Conservation (phyloP, 2,329 filamentous ascomycete species). For the Diaporthe citri region DNA sequence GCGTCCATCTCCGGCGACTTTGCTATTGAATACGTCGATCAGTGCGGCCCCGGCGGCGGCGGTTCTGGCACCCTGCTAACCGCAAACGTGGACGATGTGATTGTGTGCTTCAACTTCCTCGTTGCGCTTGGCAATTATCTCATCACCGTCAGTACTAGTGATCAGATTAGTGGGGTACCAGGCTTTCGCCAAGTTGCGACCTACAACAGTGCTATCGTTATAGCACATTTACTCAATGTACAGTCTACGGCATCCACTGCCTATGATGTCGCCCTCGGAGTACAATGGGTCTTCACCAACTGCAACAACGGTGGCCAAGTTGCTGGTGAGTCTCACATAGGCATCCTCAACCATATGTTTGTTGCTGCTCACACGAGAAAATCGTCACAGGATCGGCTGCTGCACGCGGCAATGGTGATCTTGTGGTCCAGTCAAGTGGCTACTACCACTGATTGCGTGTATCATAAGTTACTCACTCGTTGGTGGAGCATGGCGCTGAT, state of each 20-base stretch:
- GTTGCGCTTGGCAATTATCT: background rate
- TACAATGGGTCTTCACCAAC: background rate
- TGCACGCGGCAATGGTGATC: background rate
- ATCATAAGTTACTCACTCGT: background rate
- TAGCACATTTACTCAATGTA: background rate
- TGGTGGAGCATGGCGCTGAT: background rate
- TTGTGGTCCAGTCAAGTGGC: background rate
- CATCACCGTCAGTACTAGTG: background rate
- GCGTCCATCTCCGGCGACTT: background rate
- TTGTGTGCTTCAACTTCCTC: constrained; percentile 14
- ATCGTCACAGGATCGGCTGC: constrained; percentile 1
- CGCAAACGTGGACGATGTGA: constrained; percentile 6
- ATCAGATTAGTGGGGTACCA: background rate
- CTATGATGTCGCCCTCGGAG: background rate
- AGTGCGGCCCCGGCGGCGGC: background rate
- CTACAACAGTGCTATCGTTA: background rate
- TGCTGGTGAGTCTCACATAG: background rate
- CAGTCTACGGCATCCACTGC: background rate
- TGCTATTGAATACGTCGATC: background rate
- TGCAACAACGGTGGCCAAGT: background rate
- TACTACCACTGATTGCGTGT: background rate
- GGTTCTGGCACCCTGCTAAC: background rate
- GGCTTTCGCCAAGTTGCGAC: background rate
- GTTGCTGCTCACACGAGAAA: background rate
- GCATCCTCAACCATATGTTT: background rate